phyloP scores from a whole-genome alignment of 202 grass and related monocot species.

The Hordeum pubiflorum region DNA sequence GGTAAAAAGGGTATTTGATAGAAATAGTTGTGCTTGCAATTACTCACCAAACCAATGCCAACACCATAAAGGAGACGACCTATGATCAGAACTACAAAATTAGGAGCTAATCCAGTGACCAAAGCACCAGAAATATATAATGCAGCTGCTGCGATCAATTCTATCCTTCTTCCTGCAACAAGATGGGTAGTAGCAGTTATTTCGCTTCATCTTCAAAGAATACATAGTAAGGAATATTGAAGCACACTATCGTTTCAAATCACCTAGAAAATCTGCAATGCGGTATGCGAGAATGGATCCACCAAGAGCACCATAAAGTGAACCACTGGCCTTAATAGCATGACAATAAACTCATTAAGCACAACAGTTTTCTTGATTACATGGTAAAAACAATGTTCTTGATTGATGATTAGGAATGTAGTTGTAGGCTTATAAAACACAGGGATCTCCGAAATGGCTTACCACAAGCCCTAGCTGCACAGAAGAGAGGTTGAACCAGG shows the following conservation, averaged over 20 bases:
- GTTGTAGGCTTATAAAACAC: background rate
- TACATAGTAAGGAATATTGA: background rate
- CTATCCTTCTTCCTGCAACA: slow-evolving; percentile 81
- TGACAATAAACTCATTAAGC: background rate
- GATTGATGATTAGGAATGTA: background rate
- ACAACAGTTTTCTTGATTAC: background rate
- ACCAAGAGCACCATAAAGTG: slow-evolving; percentile 89
- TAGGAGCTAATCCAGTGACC: slow-evolving; percentile 59
- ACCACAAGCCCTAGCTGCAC: slow-evolving; percentile 87
- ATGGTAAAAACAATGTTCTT: background rate
- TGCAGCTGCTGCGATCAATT: slow-evolving; percentile 59
- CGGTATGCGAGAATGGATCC: slow-evolving; percentile 72
- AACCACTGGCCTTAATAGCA: slow-evolving; percentile 69
- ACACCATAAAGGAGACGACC: slow-evolving; percentile 72
- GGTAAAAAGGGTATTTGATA: background rate
- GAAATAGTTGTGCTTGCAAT: background rate
- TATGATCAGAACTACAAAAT: slow-evolving; percentile 60
- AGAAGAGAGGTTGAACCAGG: slow-evolving; percentile 79
- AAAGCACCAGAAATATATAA: slow-evolving; percentile 74
- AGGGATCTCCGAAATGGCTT: slow-evolving; percentile 16
- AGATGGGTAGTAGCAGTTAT: slow-evolving; percentile 9
- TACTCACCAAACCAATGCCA: slow-evolving; percentile 82
- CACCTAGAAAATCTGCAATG: slow-evolving; percentile 72
- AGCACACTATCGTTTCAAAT: background rate
- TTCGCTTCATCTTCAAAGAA: slow-evolving; percentile 4